Conservation (phyloP, 169 alveolate species). For the Cryptosporidium parvum region DNA sequence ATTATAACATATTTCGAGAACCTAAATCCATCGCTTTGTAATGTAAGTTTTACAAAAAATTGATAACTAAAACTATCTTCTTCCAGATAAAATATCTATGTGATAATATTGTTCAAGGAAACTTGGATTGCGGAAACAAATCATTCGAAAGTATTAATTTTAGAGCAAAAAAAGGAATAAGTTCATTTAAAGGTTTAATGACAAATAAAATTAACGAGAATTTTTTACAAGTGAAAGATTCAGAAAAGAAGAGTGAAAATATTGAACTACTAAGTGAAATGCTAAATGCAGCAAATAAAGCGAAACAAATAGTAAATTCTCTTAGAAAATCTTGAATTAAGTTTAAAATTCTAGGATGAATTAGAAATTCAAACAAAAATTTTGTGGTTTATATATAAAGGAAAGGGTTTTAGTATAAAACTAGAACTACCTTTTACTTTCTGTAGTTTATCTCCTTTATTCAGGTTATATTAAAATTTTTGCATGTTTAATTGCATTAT, state of each 20-base stretch:
- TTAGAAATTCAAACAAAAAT: too few species aligned
- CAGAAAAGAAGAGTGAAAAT: conserved; percentile 6
- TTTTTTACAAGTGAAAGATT: not conserved
- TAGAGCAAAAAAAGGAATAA: not conserved
- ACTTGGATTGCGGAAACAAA: conserved; percentile 17
- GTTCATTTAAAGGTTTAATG: not conserved
- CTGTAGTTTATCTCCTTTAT: too few species aligned
- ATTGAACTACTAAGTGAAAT: conserved; percentile 27
- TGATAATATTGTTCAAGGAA: conserved; percentile 5
- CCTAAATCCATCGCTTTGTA: conserved; percentile 23
- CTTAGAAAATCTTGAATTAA: conserved; percentile 22
- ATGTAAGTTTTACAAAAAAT: conserved; percentile 14
- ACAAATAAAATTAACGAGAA: not conserved
- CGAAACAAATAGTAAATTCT: conserved; percentile 36
- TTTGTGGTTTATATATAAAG: not conserved
- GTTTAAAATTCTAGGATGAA: not conserved
- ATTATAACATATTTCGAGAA: conserved; percentile 13
- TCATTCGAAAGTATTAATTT: not conserved
- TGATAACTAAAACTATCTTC: not conserved
- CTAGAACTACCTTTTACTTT: too few species aligned
- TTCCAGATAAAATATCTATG: conserved; percentile 28
- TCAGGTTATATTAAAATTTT: not conserved
- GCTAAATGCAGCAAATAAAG: conserved; percentile 59
- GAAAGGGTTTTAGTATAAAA: not conserved
- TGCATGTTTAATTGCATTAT: conserved; percentile 3